phyloP scores from a whole-genome alignment of 192 early-diverging fungal species.

The Coemansia sp. region DNA sequence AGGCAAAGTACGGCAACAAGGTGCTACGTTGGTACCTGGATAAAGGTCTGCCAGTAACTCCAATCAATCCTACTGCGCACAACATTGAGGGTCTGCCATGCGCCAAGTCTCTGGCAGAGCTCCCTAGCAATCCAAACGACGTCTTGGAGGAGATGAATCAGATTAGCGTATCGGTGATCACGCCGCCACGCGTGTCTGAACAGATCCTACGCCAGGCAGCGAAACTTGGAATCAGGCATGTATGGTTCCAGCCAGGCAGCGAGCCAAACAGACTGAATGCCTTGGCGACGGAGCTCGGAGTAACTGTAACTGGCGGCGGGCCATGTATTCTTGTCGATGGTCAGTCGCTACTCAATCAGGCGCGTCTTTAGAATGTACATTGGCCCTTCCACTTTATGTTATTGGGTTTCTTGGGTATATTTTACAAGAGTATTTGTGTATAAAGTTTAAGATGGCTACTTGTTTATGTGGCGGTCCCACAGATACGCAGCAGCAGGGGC shows the following conservation, averaged over 20 bases:
- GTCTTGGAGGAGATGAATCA: neutral
- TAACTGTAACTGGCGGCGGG: constrained; percentile 21
- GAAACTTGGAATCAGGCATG: constrained; percentile 11
- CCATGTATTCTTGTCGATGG: constrained; percentile 31
- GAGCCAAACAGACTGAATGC: constrained; percentile 16
- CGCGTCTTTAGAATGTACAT: constrained; percentile 14
- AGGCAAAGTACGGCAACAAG: constrained; percentile 80
- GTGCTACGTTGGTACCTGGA: constrained; percentile 72
- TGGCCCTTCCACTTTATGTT: neutral
- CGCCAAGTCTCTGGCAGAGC: constrained; percentile 15
- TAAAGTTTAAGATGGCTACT: neutral
- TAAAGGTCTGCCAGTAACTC: constrained; percentile 15
- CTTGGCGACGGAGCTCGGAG: constrained; percentile 14
- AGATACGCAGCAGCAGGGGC: constrained; percentile 65
- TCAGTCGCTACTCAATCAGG: neutral
- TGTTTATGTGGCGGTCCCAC: constrained; percentile 31
- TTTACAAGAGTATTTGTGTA: no score
- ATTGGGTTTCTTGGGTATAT: no score
- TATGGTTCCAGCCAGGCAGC: constrained; percentile 50
- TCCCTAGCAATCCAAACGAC: neutral
- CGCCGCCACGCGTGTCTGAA: constrained; percentile 25
- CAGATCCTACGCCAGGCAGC: constrained; percentile 16
- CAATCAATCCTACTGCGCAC: constrained; percentile 18
- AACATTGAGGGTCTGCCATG: constrained; percentile 24
- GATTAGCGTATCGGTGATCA: constrained; percentile 29